Evolutionary conservation across 257 asterid genomes (phyloP), one percentile per base, ranked within the genome.

Genomic region (Solanum bulbocastanum): DNA sequence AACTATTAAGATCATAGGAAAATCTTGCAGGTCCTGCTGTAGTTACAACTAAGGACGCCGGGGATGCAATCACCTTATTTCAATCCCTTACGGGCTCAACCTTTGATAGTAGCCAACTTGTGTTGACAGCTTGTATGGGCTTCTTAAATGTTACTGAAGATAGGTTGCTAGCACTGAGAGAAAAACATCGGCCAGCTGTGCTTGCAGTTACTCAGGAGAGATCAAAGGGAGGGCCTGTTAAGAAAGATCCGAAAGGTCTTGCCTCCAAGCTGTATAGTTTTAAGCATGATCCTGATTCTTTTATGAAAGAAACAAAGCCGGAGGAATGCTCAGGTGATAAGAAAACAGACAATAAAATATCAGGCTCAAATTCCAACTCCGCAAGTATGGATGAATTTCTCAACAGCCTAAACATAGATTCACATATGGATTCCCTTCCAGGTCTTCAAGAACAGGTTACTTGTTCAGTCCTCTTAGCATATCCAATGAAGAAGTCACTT

Each of bases 41-140:
- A 71, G 94, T 90, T 78, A 96, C 99, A 90, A 92, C 98, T 16
- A 94, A 94, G 90, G 99, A 96, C 86, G 95, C 99, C 86, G 96
- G 98, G 87, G 99, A 96, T 92, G 98, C 96, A 86, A 93, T 95
- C 87, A 92, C 94, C 81, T 94, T 93, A 89, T 84, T 96, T 86
- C 99, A 96, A 88, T 92, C 97, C 35, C 96, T 96, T 60, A 86
- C 95, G 87, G 95, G 97, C 65, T 96, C 98, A 83, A 96, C 99
- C 52, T 96, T 96, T 86, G 99, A 96, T 81, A 95, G 99, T 93
- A 96, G 99, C 91, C 99, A 95, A 91, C 99, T 96, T 88, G 98
- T 96, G 83, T 91, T 96, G 94, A 95, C 97, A 88, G 99, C 99
- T 86, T 94, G 99, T 91, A 95, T 95, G 95, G 97, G 98, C 82